Conservation (phyloP, 164 flowering plant genomes). For the Annona squamosa region DNA sequence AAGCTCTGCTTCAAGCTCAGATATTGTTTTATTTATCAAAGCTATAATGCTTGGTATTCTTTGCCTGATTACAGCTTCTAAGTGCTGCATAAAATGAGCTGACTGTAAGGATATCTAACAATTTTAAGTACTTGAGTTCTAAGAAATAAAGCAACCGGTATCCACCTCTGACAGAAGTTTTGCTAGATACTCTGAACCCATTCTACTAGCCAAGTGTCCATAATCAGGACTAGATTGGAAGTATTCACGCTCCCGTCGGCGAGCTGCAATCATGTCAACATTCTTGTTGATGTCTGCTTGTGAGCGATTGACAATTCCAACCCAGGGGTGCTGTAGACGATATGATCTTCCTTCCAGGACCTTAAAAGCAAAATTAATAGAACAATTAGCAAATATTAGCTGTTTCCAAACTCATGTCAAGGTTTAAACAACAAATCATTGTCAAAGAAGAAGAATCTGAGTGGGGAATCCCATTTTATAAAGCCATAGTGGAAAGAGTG, state of each 20-base stretch:
- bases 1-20: constrained; percentile 88
- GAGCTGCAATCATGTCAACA: constrained; percentile 78
- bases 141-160: constrained; percentile 2
- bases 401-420: neutral
- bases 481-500: neutral
- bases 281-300: constrained; percentile 90
- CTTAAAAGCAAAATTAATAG: constrained; percentile 29
- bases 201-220: constrained; percentile 66
- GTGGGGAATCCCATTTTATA: neutral
- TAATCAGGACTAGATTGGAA: constrained; percentile 78
- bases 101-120: constrained; percentile 6
- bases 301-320: constrained; percentile 88
- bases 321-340: constrained; percentile 86
- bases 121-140: neutral
- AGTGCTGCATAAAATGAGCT: constrained; percentile 44
- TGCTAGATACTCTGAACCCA: constrained; percentile 95
- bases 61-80: constrained; percentile 82
- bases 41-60: constrained; percentile 88
- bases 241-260: constrained; percentile 68
- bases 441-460: no score
- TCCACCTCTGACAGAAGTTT: constrained; percentile 80
- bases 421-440: neutral
- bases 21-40: constrained; percentile 80
- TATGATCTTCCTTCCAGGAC: constrained; percentile 88
- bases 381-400: constrained; percentile 1